phyloP scores from a whole-genome alignment of 2,329 filamentous ascomycete species.

The Fusarium albidum region DNA sequence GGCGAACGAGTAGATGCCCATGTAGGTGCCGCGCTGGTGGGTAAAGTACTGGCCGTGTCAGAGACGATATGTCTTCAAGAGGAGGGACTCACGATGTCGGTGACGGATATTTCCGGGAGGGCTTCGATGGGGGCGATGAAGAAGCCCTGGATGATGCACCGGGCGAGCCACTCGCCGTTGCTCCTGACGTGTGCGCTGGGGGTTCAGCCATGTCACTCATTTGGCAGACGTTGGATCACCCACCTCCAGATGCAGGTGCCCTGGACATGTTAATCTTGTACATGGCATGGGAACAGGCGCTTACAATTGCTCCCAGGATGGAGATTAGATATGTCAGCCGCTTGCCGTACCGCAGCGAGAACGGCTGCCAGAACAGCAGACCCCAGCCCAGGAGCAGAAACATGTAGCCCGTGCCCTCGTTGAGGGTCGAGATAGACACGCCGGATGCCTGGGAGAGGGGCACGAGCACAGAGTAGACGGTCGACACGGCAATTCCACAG shows the following conservation, averaged over 20 bases:
- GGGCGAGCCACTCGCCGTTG: slow-evolving; percentile 55
- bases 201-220: too few species aligned
- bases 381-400: slow-evolving; percentile 56
- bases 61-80: rapidly evolving
- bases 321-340: slow-evolving; percentile 50
- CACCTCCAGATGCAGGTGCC: slow-evolving; percentile 39
- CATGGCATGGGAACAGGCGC: not conserved
- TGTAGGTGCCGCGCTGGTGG: slow-evolving; percentile 54
- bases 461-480: slow-evolving; percentile 50
- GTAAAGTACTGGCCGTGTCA: slow-evolving; percentile 43
- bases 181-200: slow-evolving; percentile 47
- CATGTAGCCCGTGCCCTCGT: slow-evolving; percentile 52
- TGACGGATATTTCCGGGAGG: slow-evolving; percentile 54
- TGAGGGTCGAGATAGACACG: slow-evolving; percentile 46
- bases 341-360: slow-evolving; percentile 56
- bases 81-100: slow-evolving; percentile 45
- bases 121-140: slow-evolving; percentile 56
- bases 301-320: slow-evolving; percentile 43
- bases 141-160: slow-evolving; percentile 54
- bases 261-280: not conserved
- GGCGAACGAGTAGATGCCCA: slow-evolving; percentile 51
- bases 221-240: too few species aligned
- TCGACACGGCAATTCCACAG: slow-evolving; percentile 50
- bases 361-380: slow-evolving; percentile 57
- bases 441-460: slow-evolving; percentile 45